Evolutionary conservation across 2,329 filamentous ascomycete genomes (phyloP), one percentile per base, ranked within the genome.

Genomic region (Plectosphaerella cucumerina): DNA sequence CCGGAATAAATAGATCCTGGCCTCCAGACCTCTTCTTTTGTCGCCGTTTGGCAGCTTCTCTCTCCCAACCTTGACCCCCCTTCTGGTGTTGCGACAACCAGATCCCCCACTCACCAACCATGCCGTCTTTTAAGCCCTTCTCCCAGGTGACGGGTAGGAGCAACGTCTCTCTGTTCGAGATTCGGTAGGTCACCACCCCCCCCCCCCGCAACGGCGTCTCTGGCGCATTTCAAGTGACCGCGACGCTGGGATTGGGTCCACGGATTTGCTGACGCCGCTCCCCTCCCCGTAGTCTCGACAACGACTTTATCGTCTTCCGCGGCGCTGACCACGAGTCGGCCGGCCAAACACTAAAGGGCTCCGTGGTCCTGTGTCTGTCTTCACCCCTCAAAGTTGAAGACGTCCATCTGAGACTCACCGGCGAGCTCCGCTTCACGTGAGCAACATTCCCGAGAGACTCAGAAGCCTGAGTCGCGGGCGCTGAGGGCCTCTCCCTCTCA

Each of bases 221-320:
- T n/a, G n/a, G n/a, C n/a, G n/a, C n/a, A n/a, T n/a, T n/a, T n/a
- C n/a, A n/a, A n/a, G n/a, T n/a, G 26, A 11, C 8, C 26, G 26
- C 26, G 8, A 31, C 26, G 26, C 26, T 11, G 12, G 26, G 26
- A 11, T 31, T 31, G 26, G 26, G 12, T 8, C 12, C 26, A 9
- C 26, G 8, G 26, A n/a, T 34, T 53, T 37, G 45, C 48, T 33
- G 44, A 51, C 37, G 26, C 39, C 43, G 37, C 44, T n/a, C 26
- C 14, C 34, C 47, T 44, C 47, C 50, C 44, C 51, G 52, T 61
- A 91, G 89, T 48, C 79, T 92, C 53, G 87, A 92, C 48, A 86
- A 87, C 62, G 85, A 90, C 61, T 88, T 92, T 51, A 82, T 93
- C 53, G 85, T 93, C 26, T 86, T 94, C 56, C 85, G 89, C 49